A percentile compares a stretch with the other conserved stretches of the same genome.
These are phyloP conservation scores for Elaeis guineensis DNA, from an alignment of 176 grass and related monocot genomes.

Conservation along the genomic window DNA sequence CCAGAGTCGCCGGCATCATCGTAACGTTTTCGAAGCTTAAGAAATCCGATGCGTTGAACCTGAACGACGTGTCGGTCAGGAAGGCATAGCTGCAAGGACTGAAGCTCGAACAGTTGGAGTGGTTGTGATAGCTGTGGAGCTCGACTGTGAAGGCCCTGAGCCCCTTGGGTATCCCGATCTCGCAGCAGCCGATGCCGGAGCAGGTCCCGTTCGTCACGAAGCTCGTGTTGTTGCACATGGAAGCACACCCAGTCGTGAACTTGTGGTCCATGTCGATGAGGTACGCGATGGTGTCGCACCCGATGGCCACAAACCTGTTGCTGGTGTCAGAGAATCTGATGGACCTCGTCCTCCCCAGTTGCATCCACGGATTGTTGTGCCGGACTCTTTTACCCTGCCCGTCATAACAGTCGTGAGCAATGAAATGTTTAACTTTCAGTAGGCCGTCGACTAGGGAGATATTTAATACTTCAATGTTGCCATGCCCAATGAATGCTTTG, in stretches of 20 bases:
- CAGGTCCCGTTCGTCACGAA: constrained; percentile 16
- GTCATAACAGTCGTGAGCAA: no score
- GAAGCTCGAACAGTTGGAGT: constrained; percentile 4
- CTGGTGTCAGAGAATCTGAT: constrained; percentile 9
- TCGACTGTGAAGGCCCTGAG: not conserved
- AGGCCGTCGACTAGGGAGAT: not conserved
- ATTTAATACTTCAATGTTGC: not conserved
- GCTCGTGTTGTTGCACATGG: not conserved
- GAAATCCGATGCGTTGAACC: constrained; percentile 3
- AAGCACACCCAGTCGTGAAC: constrained; percentile 1
- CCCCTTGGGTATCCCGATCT: constrained; percentile 11
- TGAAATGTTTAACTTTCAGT: no score
- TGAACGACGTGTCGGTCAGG: not conserved
- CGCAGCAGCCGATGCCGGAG: constrained; percentile 24
- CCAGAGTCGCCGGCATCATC: constrained; percentile 12
- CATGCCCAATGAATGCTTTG: not conserved
- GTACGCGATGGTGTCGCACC: constrained; percentile 11
- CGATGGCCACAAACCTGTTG: constrained; percentile 25
- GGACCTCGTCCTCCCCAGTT: not conserved
- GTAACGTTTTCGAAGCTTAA: not conserved
- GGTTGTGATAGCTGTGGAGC: not conserved
- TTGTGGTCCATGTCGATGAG: not conserved
- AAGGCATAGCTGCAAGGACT: constrained; percentile 25
- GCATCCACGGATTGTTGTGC: no score
- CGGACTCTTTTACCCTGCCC: no score